Evolutionary conservation across 1,284 basidiomycete genomes (phyloP).

Genomic region (Gomphus sp.): DNA sequence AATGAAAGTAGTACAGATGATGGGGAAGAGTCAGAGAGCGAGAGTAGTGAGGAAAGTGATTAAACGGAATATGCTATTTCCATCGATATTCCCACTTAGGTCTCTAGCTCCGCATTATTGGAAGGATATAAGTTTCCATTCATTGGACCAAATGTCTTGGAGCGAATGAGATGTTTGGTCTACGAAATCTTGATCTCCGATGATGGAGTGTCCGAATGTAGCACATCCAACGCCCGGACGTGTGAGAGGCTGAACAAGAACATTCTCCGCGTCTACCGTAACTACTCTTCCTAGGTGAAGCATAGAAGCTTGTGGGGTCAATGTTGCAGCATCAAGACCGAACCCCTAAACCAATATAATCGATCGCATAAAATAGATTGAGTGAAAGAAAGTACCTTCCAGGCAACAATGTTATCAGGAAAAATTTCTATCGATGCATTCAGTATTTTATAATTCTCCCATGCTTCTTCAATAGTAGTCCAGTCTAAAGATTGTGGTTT

Average conservation of each 20-base stretch:
- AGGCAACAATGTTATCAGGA: constrained; percentile 33
- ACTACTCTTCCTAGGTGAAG: constrained; percentile 3
- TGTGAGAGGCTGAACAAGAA: neutral
- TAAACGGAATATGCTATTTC: constrained; percentile 8
- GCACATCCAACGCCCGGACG: neutral
- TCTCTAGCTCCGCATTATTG: neutral
- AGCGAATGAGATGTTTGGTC: neutral
- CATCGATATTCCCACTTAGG: neutral
- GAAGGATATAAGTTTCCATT: constrained; percentile 7
- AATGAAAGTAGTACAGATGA: constrained; percentile 41
- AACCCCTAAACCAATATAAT: neutral
- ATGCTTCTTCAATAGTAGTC: constrained; percentile 29
- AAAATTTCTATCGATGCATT: constrained; percentile 23
- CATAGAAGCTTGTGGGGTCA: constrained; percentile 6
- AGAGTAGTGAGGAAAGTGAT: constrained; percentile 34
- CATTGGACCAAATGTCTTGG: neutral
- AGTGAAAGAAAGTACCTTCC: constrained; percentile 33
- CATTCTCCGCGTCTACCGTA: neutral
- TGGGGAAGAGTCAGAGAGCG: constrained; percentile 37
- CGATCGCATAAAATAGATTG: neutral
- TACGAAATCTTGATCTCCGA: neutral
- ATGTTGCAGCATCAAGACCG: constrained; percentile 5
- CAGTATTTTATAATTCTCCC: constrained; percentile 28
- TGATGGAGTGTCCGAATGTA: constrained; percentile 1
- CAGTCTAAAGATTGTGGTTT: constrained; percentile 23